These are phyloP conservation scores for Cubamyces sp. DNA, from an alignment of 768 basidiomycete genomes.

Conservation along the genomic window DNA sequence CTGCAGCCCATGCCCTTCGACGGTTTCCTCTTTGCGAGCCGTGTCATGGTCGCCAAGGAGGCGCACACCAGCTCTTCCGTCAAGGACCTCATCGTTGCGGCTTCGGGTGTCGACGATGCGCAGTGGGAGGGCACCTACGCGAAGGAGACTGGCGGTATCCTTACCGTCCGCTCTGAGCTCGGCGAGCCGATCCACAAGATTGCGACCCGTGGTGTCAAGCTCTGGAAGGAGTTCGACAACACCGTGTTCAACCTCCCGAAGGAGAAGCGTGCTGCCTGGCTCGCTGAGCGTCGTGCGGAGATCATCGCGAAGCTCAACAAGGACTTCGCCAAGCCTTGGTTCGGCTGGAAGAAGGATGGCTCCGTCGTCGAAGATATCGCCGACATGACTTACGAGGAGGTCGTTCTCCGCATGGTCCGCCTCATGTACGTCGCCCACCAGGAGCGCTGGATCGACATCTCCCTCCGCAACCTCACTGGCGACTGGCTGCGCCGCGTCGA, in stretches of 20 bases:
- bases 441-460: slow-evolving; percentile 90
- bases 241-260: slow-evolving; percentile 94
- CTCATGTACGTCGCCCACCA: slow-evolving; percentile 95
- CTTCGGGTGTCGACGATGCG: slow-evolving; percentile 86
- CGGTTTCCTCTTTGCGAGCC: slow-evolving; percentile 93
- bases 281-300: slow-evolving; percentile 84
- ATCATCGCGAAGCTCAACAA: slow-evolving; percentile 91
- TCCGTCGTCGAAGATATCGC: slow-evolving; percentile 81
- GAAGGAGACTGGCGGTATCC: slow-evolving; percentile 93
- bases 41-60: slow-evolving; percentile 99
- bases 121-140: slow-evolving; percentile 95
- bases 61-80: slow-evolving; percentile 93
- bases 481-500: slow-evolving; percentile 97
- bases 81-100: slow-evolving; percentile 95
- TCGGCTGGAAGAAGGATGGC: slow-evolving; percentile 95
- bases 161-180: slow-evolving; percentile 96
- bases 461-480: slow-evolving; percentile 90
- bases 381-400: slow-evolving; percentile 99
- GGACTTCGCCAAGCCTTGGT: slow-evolving; percentile 97
- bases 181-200: slow-evolving; percentile 99
- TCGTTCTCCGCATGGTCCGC: slow-evolving; percentile 86
- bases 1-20: slow-evolving; percentile 98
- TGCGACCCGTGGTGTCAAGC: slow-evolving; percentile 93
- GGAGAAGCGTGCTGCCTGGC: slow-evolving; percentile 92
- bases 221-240: slow-evolving; percentile 99